Conservation (phyloP, 768 basidiomycete genomes). For the Termitomyces sp. region DNA sequence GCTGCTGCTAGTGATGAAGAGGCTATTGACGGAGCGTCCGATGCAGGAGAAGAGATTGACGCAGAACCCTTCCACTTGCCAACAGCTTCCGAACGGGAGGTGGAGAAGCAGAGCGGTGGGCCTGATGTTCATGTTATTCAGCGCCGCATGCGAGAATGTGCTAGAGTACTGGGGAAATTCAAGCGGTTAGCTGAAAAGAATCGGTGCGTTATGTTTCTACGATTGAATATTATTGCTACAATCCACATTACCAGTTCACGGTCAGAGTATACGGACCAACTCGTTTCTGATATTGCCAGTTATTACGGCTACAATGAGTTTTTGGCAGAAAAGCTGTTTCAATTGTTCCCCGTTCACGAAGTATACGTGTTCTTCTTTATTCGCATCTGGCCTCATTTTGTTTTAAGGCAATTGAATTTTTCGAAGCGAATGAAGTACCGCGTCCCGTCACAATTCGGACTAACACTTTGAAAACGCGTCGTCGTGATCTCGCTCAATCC, state of each 20-base stretch:
- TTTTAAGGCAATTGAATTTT: constrained; percentile 94
- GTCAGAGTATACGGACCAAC: constrained; percentile 84
- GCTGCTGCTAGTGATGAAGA: constrained; percentile 44
- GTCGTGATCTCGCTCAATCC: constrained; percentile 90
- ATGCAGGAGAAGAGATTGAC: constrained; percentile 42
- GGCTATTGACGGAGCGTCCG: constrained; percentile 36
- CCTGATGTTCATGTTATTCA: constrained; percentile 75
- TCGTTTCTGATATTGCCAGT: constrained; percentile 83
- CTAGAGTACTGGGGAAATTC: constrained; percentile 68
- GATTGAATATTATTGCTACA: not conserved
- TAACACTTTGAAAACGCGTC: constrained; percentile 89
- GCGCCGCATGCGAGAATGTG: constrained; percentile 72
- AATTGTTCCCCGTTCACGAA: constrained; percentile 89
- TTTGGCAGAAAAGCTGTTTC: constrained; percentile 90
- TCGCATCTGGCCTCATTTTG: constrained; percentile 6
- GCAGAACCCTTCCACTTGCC: constrained; percentile 58
- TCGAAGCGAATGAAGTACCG: constrained; percentile 93
- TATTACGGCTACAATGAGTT: constrained; percentile 99
- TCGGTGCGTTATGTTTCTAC: constrained; percentile 50
- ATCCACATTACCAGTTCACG: constrained; percentile 51
- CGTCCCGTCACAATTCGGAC: constrained; percentile 97
- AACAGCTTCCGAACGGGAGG: constrained; percentile 64
- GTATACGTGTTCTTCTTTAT: constrained; percentile 32
- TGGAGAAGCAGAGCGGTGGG: constrained; percentile 62
- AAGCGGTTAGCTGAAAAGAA: constrained; percentile 59